Evolutionary conservation across 148 eudicot genomes (phyloP), one percentile per base, ranked within the genome.

Genomic region (Rhododendron simsii): DNA sequence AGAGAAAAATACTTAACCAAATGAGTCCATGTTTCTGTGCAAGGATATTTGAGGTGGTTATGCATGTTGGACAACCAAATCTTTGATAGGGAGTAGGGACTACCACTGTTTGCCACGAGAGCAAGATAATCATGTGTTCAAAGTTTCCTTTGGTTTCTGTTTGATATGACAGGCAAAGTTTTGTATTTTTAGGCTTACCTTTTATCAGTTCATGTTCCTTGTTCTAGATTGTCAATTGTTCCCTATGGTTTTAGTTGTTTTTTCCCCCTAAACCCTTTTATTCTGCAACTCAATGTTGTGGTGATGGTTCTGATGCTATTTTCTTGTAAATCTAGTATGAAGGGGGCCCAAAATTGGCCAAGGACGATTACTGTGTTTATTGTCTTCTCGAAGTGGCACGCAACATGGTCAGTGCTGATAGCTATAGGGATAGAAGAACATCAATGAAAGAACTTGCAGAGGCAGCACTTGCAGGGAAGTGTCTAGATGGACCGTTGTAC

Each of bases 381-480:
- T 97, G 99, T 89, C 92, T 97, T 80, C 55, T 90, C 35, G 92
- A 93, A 84, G 88, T 86, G 80, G 98, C 96, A 81, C 89, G 87
- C 39, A 90, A 90, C 50, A 91, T 86, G 89, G 93, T 92, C 30
- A 92, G 90, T 91, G 96, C 99, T 59, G 94, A 95, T 90, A 93
- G 90, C 90, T 97, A 94, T 81, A 92, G 93, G 91, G 99, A 97
- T 92, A 89, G 91, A 80, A 93, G 98, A 88, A 88, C 89, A 73
- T 83, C 85, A 67, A 90, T 97, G 96, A 95, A 90, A 87, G 98
- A 93, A 87, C 86, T 93, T 88, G 99, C 98, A 33, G 99, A 95
- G 91, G 93, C 92, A 88, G 94, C 96, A 85, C 93, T 97, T 89
- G 90, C 94, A 3, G 98, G 96, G 87, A 92, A 90, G 48, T 89